phyloP scores from a whole-genome alignment of 169 alveolate species.

The Hepatocystis sp. region DNA sequence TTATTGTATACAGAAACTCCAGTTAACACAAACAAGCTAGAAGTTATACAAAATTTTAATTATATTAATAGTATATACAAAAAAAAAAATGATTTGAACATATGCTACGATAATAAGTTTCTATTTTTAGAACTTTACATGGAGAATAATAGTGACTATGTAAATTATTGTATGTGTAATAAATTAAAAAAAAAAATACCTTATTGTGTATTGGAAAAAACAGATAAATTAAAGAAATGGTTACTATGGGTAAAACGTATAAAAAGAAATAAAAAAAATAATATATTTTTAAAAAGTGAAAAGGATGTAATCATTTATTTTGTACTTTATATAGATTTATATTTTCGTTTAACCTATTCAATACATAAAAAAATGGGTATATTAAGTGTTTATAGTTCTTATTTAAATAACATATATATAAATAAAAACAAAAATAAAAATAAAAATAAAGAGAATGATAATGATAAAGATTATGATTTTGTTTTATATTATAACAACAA shows the following conservation, averaged over 20 bases:
- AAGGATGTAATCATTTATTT: conserved; percentile 47
- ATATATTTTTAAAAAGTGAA: conserved; percentile 27
- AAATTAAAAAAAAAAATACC: conserved; percentile 61
- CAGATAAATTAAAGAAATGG: conserved; percentile 45
- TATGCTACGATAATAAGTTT: conserved; percentile 52
- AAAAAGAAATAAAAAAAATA: conserved; percentile 64
- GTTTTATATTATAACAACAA: too few species aligned
- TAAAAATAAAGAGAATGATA: too few species aligned
- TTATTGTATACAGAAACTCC: too few species aligned
- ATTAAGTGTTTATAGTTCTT: conserved; percentile 58
- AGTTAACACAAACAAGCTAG: too few species aligned
- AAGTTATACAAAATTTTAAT: too few species aligned
- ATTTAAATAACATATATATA: conserved; percentile 27
- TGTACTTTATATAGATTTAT: conserved; percentile 32
- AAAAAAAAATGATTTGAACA: conserved; percentile 20
- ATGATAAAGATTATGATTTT: too few species aligned
- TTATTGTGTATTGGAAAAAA: conserved; percentile 49
- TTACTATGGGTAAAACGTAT: conserved; percentile 62
- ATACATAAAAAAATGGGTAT: conserved; percentile 54
- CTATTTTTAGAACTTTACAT: conserved; percentile 49
- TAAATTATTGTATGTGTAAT: conserved; percentile 52
- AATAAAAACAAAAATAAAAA: conserved; percentile 36
- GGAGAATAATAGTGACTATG: conserved; percentile 42
- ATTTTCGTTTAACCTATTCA: conserved; percentile 22
- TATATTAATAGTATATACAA: background rate